Evolutionary conservation across 805 yeast species (phyloP), one percentile per base, ranked within the genome.

Genomic region (Saccharomycopsis sp.): DNA sequence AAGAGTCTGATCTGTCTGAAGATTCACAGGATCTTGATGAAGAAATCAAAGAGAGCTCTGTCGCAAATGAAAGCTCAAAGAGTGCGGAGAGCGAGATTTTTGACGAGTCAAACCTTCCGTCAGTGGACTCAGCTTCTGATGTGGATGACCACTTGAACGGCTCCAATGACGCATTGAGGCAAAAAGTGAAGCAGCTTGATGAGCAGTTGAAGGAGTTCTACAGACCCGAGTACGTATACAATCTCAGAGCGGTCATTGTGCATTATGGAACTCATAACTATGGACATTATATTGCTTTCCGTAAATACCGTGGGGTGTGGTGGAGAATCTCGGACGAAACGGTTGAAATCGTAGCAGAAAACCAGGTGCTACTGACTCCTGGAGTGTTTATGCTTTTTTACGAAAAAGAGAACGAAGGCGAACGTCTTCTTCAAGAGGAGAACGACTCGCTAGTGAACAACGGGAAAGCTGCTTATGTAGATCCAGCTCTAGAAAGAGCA

Each of bases 261-360:
- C 99, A 92, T 70, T 91, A 86, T 69, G 99, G 99, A 53, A 87
- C 97, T 0, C 97, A 94, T 65, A 91, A 92, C 65, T 94, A 90
- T 68, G 99, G 99, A n/a, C 99, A 92, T 70, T 92, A 92, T 68
- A 88, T 92, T 61, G 90, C 95, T 48, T 92, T 81, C 73, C 82
- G 97, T 66, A 85, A 83, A 66, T 79, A 74, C 58, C 80, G 96
- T 63, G 94, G 91, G 1, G 78, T 83, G 9, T 92, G 99, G 99
- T 91, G 97, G 96, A 81, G 97, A 68, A 85, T 91, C 18, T 86
- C 94, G 64, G 99, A 94, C 70, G 96, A 91, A 67, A 83, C 84
- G 2, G 96, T 91, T 2, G 83, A 89, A 60, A 78, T 88, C 34
- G 90, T 89, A 2, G 79, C 83, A 12, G 96, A 89, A 67, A 79